Percentiles rank a stretch among this genome's conserved stretches.
phyloP scores from a whole-genome alignment of 2,329 filamentous ascomycete genomes.

The Exophiala mesophila region DNA sequence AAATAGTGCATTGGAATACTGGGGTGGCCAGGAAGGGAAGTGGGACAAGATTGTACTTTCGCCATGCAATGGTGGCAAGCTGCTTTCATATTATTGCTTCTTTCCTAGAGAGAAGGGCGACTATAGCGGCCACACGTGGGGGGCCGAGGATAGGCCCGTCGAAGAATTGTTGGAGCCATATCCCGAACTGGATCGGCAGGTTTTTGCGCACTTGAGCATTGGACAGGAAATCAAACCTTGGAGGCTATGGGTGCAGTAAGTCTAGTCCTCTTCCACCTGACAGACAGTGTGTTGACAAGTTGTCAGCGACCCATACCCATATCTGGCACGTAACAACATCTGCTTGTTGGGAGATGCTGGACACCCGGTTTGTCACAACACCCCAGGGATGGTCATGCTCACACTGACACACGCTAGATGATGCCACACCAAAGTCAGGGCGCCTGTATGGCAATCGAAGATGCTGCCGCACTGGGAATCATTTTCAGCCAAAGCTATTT shows the following conservation, averaged over 20 bases:
- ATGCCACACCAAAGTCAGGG: constrained; percentile 67
- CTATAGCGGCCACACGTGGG: constrained; percentile 59
- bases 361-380: constrained; percentile 49
- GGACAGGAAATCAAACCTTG: constrained; percentile 61
- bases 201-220: constrained; percentile 54
- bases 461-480: constrained; percentile 59
- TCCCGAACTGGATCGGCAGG: constrained; percentile 55
- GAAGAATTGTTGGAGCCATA: constrained; percentile 59
- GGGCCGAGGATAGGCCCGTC: constrained; percentile 45
- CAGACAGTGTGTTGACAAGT: background rate
- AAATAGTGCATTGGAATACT: constrained; percentile 62
- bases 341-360: constrained; percentile 63
- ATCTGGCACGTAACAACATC: constrained; percentile 48
- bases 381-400: background rate
- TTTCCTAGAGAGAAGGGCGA: constrained; percentile 58
- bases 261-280: background rate
- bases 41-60: constrained; percentile 68
- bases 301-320: constrained; percentile 51
- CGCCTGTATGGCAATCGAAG: constrained; percentile 65
- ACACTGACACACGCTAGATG: constrained; percentile 39
- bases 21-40: constrained; percentile 59
- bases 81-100: constrained; percentile 67
- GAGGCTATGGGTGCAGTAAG: constrained; percentile 57
- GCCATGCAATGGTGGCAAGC: constrained; percentile 60
- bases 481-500: constrained; percentile 42